Conservation (phyloP, 306 rosid species). For the Vicia sativa region DNA sequence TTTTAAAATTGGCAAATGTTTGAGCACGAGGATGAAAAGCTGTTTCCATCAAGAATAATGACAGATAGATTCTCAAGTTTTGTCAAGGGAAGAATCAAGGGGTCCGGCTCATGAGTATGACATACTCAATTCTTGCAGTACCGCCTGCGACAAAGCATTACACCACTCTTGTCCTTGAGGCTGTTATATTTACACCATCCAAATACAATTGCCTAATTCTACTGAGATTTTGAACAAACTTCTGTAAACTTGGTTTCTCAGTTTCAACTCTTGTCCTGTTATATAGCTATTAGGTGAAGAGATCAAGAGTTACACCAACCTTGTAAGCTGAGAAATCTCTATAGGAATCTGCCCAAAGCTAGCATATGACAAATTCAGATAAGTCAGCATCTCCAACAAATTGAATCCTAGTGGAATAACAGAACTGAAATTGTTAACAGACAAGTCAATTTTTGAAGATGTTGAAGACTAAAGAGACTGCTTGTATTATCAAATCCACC, state of each 20-base stretch:
- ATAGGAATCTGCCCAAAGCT: constrained; percentile 50
- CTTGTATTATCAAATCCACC: constrained; percentile 43
- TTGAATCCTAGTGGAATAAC: constrained; percentile 44
- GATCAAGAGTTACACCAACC: constrained; percentile 46
- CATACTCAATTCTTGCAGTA: constrained; percentile 41
- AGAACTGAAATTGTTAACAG: constrained; percentile 23
- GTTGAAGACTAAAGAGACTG: constrained; percentile 36
- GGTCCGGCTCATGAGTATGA: constrained; percentile 33
- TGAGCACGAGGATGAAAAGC: constrained; percentile 43
- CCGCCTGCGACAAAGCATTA: constrained; percentile 3
- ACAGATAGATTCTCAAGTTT: constrained; percentile 36
- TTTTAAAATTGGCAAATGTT: constrained; percentile 28
- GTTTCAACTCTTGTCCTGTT: constrained; percentile 21
- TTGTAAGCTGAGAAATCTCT: constrained; percentile 48
- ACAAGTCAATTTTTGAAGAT: constrained; percentile 41
- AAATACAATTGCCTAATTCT: constrained; percentile 47
- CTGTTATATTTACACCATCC: constrained; percentile 54
- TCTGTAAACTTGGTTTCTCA: constrained; percentile 38
- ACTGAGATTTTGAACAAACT: constrained; percentile 42
- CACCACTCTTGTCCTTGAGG: constrained; percentile 53
- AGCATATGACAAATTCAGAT: constrained; percentile 44
- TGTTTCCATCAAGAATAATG: constrained; percentile 35
- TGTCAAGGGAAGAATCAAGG: constrained; percentile 28
- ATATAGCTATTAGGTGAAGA: constrained; percentile 17
- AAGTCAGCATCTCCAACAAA: constrained; percentile 34